Evolutionary conservation across 768 basidiomycete genomes (phyloP).

Genomic region (Sarcodon sp.): DNA sequence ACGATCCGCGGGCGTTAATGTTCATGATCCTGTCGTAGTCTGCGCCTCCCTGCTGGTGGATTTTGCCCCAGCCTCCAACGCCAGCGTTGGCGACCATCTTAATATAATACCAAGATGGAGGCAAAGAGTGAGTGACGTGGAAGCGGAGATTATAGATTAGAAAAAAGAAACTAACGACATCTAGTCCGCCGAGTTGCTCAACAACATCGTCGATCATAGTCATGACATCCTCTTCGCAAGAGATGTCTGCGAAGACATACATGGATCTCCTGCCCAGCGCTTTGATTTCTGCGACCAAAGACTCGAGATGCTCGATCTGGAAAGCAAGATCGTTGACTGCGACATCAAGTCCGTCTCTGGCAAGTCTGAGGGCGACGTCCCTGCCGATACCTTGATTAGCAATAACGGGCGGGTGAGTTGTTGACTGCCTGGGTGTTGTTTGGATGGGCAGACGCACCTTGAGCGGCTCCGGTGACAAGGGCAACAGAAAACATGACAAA

Average conservation of each 20-base stretch:
- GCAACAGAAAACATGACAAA: slow-evolving; percentile 6
- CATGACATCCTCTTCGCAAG: slow-evolving; percentile 27
- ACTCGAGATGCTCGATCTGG: slow-evolving; percentile 4
- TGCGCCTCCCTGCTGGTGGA: slow-evolving; percentile 4
- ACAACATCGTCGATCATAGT: slow-evolving; percentile 20
- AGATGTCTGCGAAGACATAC: slow-evolving; percentile 25
- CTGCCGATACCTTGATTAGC: slow-evolving; percentile 15
- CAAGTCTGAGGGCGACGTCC: slow-evolving; percentile 13
- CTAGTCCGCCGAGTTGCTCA: slow-evolving; percentile 25
- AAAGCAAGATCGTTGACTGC: slow-evolving; percentile 9
- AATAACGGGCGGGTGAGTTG: slow-evolving; percentile 2
- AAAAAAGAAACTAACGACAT: slow-evolving; percentile 26
- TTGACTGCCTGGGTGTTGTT: no score
- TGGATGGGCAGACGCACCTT: background rate
- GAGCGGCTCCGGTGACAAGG: slow-evolving; percentile 15
- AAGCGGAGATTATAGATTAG: background rate
- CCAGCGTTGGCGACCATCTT: slow-evolving; percentile 18
- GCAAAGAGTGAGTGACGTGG: background rate
- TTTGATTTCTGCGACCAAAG: slow-evolving; percentile 5
- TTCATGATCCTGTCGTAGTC: slow-evolving; percentile 15
- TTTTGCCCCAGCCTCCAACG: slow-evolving; percentile 5
- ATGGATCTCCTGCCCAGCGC: slow-evolving; percentile 10
- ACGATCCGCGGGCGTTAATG: slow-evolving; percentile 20
- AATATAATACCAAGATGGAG: background rate
- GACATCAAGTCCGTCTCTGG: slow-evolving; percentile 12